Conservation (phyloP, 2,329 filamentous ascomycete genomes). For the Macrophomina pseudophaseolina region DNA sequence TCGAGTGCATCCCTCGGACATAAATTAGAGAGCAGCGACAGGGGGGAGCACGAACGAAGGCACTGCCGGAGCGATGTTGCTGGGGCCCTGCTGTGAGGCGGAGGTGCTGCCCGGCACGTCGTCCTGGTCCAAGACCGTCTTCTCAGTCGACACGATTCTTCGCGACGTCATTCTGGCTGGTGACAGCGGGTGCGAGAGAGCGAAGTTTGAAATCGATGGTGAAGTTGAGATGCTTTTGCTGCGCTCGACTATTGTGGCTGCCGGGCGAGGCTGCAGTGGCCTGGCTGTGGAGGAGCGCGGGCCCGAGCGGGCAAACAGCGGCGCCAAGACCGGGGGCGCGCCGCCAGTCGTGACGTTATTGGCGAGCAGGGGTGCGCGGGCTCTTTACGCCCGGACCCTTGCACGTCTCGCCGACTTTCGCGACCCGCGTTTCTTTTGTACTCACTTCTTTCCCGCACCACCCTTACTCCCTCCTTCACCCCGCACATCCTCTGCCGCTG, state of each 20-base stretch:
- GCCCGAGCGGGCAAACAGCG: not conserved
- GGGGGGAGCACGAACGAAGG: constrained; percentile 66
- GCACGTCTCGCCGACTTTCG: constrained; percentile 11
- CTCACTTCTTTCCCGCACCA: not conserved
- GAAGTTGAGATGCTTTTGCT: constrained; percentile 25
- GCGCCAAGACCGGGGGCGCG: not conserved
- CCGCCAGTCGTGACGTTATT: not conserved
- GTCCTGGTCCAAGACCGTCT: constrained; percentile 61
- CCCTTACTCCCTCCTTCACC: not conserved
- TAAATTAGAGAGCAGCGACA: not conserved
- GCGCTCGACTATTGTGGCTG: not conserved
- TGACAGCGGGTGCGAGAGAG: not conserved
- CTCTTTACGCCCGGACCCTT: not conserved
- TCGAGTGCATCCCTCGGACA: no score
- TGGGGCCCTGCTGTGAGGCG: constrained; percentile 58
- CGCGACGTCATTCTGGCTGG: constrained; percentile 67
- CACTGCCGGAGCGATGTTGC: constrained; percentile 80
- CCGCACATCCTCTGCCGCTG: not conserved
- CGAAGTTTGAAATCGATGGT: constrained; percentile 29
- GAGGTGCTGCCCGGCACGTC: constrained; percentile 34
- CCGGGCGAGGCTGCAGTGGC: not conserved
- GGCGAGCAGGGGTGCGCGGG: constrained; percentile 2
- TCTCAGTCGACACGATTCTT: constrained; percentile 69
- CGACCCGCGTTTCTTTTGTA: constrained; percentile 12
- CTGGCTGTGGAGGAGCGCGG: no score